Percentiles rank a stretch among this genome's conserved stretches.
phyloP scores from a whole-genome alignment of 2,329 filamentous ascomycete species.

The Trichophyton rubrum region DNA sequence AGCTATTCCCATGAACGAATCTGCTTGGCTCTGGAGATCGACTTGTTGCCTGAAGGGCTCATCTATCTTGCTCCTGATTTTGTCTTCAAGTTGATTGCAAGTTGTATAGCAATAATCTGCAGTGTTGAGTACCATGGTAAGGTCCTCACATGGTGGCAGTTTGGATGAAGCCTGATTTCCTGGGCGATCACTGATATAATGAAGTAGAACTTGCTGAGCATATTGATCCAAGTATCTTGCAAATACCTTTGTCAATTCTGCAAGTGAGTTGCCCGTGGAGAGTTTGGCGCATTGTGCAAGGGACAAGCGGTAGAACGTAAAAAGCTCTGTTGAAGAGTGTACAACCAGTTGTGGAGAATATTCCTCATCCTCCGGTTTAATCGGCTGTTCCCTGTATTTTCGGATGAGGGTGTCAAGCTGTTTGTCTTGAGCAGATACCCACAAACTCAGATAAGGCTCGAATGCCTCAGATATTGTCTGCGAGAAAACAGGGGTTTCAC shows the following conservation, averaged over 20 bases:
- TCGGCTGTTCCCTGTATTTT: slow-evolving; percentile 70
- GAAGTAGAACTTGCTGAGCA: slow-evolving; percentile 77
- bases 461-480: slow-evolving; percentile 93
- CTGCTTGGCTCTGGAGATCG: slow-evolving; percentile 83
- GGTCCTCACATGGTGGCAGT: slow-evolving; percentile 52
- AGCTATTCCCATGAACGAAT: slow-evolving; percentile 89
- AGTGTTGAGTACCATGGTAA: slow-evolving; percentile 81
- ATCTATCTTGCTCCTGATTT: slow-evolving; percentile 83
- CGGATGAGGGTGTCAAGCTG: slow-evolving; percentile 74
- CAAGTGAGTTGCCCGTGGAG: slow-evolving; percentile 73
- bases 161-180: slow-evolving; percentile 42
- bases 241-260: slow-evolving; percentile 74
- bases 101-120: slow-evolving; percentile 96
- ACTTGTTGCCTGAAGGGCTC: slow-evolving; percentile 60
- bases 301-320: slow-evolving; percentile 90
- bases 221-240: slow-evolving; percentile 93
- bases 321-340: slow-evolving; percentile 85
- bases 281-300: slow-evolving; percentile 92
- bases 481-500: slow-evolving; percentile 64
- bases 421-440: slow-evolving; percentile 93
- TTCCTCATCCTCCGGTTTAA: slow-evolving; percentile 74
- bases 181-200: slow-evolving; percentile 51
- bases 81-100: slow-evolving; percentile 85
- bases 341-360: slow-evolving; percentile 85
- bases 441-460: slow-evolving; percentile 89